Evolutionary conservation across 495 filamentous ascomycete species (phyloP).

Genomic region (Polyplosphaeria fusca): DNA sequence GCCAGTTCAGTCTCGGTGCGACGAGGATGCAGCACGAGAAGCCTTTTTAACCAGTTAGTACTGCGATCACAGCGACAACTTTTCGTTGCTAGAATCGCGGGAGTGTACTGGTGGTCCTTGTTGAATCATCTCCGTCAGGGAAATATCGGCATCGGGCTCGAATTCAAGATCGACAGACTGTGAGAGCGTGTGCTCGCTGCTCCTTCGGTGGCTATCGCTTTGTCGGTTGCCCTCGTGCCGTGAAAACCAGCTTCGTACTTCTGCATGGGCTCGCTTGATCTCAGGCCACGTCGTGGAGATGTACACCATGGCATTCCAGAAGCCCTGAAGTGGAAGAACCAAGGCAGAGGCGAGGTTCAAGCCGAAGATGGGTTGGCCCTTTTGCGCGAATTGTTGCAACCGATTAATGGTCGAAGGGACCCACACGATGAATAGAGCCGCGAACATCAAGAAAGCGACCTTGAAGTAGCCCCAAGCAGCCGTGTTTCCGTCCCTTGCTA

Average conservation of each 20-base stretch:
- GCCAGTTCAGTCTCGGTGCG: too few species aligned
- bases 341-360: constrained; percentile 69
- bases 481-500: constrained; percentile 31
- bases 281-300: constrained; percentile 36
- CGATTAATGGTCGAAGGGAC: constrained; percentile 79
- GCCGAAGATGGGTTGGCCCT: constrained; percentile 50
- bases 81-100: constrained; percentile 3
- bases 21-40: too few species aligned
- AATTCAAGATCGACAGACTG: neutral
- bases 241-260: neutral
- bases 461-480: constrained; percentile 78
- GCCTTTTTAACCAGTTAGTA: too few species aligned
- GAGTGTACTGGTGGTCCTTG: neutral
- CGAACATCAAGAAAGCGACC: constrained; percentile 82
- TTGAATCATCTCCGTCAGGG: constrained; percentile 9
- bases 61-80: too few species aligned
- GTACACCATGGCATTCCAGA: constrained; percentile 85
- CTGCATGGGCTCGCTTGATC: constrained; percentile 17
- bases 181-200: constrained; percentile 1
- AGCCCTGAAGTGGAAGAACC: constrained; percentile 80
- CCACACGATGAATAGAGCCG: constrained; percentile 79
- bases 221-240: neutral
- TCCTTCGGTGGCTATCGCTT: neutral
- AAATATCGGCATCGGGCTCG: constrained; percentile 2
- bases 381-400: constrained; percentile 63